Evolutionary conservation across 164 flowering plant species (phyloP), one percentile per base, ranked within the genome.

Genomic region (Cinnamomum chago): DNA sequence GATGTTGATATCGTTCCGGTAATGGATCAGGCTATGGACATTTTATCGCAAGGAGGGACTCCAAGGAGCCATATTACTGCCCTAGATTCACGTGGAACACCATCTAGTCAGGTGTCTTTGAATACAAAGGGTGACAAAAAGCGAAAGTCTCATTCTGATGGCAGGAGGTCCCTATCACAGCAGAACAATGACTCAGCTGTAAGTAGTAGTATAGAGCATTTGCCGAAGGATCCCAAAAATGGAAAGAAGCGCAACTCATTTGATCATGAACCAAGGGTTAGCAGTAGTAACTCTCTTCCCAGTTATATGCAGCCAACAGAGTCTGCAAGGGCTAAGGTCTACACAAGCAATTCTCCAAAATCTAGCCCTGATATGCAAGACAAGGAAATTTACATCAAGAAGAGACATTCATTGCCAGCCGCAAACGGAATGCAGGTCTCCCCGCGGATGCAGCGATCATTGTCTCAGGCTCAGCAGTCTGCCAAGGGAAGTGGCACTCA

Each of bases 271-370:
- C 85, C 85, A 40, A 84, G 90, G 75, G 92, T 85, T 65, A 87
- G 88, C 67, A 83, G 86, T 68, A 85, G 87, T 72, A 87, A 70
- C 68, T 79, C 93, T 65, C 79, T 93, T 23, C 98, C 98, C 10
- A 92, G 84, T 78, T 93, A 93, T 82, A 95, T 95, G 98, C 98
- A 95, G 85, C 89, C 93, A 25, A 95, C 98, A 65, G 84, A 95
- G 80, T 95, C 98, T 68, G 97, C 95, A 58, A 90, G 84, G 82
- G 98, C 98, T 52, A 95, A 95, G 87, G 83, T 87, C 14, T 35
- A 83, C 28, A 78, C 88, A 2, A 80, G 78, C 79, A 80, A 70
- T 78, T 95, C 98, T 69, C 98, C 97, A 12, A 88, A 88, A 77
- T 88, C 95, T 62, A 91, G 94, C 67, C 98, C 98, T 20, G 97